These are phyloP conservation scores for Limtongia smithiae DNA, from an alignment of 805 yeast genomes.

Conservation along the genomic window DNA sequence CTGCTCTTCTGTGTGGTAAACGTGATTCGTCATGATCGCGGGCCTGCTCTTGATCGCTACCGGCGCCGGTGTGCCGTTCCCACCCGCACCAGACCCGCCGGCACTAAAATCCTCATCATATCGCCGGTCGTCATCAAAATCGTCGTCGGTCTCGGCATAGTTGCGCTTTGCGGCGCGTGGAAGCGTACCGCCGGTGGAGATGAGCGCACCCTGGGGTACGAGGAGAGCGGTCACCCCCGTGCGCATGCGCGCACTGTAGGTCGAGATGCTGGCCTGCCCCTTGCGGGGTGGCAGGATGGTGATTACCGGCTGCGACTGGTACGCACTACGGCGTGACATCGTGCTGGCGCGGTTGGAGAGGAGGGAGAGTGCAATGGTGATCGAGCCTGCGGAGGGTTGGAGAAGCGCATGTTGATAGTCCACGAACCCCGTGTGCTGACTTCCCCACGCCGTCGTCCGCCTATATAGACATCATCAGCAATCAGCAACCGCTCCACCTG, in stretches of 20 bases:
- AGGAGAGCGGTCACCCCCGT: conserved; percentile 25
- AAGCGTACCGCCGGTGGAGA: conserved; percentile 23
- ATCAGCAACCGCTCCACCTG: no score
- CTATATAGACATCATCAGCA: no score
- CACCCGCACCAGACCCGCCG: conserved; percentile 9
- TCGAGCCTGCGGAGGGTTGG: no score
- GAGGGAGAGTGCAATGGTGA: no score
- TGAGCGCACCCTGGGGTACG: conserved; percentile 25
- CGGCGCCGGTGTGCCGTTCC: conserved; percentile 3
- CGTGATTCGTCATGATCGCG: conserved; percentile 24
- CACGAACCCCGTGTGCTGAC: no score
- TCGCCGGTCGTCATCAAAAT: conserved; percentile 17
- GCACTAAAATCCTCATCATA: conserved; percentile 4
- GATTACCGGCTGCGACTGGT: background rate
- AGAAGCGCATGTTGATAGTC: no score
- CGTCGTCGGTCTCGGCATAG: conserved; percentile 26
- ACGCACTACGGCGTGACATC: background rate
- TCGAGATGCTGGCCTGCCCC: conserved; percentile 27
- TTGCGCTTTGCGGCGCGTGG: conserved; percentile 24
- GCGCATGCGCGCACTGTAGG: conserved; percentile 25
- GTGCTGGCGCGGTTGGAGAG: no score
- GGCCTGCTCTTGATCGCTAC: conserved; percentile 9
- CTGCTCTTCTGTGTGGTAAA: conserved; percentile 35
- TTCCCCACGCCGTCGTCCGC: no score
- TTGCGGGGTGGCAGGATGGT: conserved; percentile 8